phyloP scores from a whole-genome alignment of 2,329 filamentous ascomycete genomes.

The Fusarium brachygibbosum region DNA sequence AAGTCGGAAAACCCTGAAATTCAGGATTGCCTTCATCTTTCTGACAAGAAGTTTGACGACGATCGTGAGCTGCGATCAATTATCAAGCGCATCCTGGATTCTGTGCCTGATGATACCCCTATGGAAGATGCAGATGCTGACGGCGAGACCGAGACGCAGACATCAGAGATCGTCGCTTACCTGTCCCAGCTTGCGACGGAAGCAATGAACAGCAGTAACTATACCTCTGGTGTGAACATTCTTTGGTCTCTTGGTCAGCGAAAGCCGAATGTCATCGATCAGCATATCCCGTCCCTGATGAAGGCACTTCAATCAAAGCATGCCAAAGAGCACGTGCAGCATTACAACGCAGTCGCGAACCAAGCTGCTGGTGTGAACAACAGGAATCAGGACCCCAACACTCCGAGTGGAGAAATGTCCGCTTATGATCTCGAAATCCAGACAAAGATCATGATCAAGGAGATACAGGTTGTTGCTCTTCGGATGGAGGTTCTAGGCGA shows the following conservation, averaged over 20 bases:
- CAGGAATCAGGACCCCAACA: conserved; percentile 67
- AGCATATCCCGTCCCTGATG: conserved; percentile 89
- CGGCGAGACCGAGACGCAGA: conserved; percentile 82
- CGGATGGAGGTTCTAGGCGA: conserved; percentile 95
- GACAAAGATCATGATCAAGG: conserved; percentile 91
- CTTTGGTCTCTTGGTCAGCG: conserved; percentile 91
- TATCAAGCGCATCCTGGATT: conserved; percentile 85
- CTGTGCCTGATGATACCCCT: conserved; percentile 80
- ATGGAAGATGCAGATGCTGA: conserved; percentile 87
- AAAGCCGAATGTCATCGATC: conserved; percentile 88
- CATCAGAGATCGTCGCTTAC: conserved; percentile 88
- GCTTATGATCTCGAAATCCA: conserved; percentile 89
- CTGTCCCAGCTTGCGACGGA: conserved; percentile 90
- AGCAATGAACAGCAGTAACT: conserved; percentile 82
- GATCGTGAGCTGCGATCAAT: conserved; percentile 79
- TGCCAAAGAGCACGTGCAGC: conserved; percentile 91
- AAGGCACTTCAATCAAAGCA: conserved; percentile 93
- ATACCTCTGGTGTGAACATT: conserved; percentile 90
- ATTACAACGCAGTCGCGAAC: conserved; percentile 71
- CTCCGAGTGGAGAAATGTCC: conserved; percentile 70
- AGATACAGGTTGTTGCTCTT: conserved; percentile 90
- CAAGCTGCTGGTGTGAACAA: conserved; percentile 61
- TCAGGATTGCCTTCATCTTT: conserved; percentile 88
- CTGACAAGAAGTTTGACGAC: conserved; percentile 77
- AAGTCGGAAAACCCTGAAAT: conserved; percentile 92